Evolutionary conservation across 2,329 filamentous ascomycete species (phyloP).

Genomic region (Ophiostoma sp.): DNA sequence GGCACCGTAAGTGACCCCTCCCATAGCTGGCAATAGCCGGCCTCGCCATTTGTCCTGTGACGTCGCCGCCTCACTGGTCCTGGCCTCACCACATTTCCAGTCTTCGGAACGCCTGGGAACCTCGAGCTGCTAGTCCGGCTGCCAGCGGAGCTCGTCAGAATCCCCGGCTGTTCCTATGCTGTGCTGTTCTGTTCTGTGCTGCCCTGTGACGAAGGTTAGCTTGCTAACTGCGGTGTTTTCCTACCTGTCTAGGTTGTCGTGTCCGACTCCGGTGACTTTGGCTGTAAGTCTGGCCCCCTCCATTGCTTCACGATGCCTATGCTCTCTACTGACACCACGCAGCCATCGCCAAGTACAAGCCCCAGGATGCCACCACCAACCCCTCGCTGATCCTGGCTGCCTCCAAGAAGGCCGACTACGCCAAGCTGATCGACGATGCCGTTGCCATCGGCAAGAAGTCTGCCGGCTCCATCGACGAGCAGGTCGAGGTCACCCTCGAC

Average conservation of each 20-base stretch:
- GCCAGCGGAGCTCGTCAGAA: not conserved
- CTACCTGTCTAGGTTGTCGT: slow-evolving; percentile 67
- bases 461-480: slow-evolving; percentile 62
- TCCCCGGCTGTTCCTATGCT: not conserved
- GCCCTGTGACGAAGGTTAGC: not conserved
- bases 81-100: not conserved
- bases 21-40: slow-evolving; percentile 8
- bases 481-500: slow-evolving; percentile 89
- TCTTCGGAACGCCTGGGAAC: not conserved
- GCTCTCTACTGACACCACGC: slow-evolving; percentile 26
- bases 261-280: slow-evolving; percentile 90
- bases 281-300: slow-evolving; percentile 52
- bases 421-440: slow-evolving; percentile 80
- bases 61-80: not conserved
- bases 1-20: slow-evolving; percentile 71
- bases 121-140: not conserved
- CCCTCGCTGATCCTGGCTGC: slow-evolving; percentile 96
- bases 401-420: slow-evolving; percentile 96
- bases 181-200: not conserved
- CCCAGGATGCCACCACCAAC: slow-evolving; percentile 99
- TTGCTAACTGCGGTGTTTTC: slow-evolving; percentile 26
- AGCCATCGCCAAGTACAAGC: slow-evolving; percentile 99
- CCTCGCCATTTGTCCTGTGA: slow-evolving; percentile 8
- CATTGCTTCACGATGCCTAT: too few relatives aligned
- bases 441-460: slow-evolving; percentile 78